Evolutionary conservation across 2,329 filamentous ascomycete genomes (phyloP).

Genomic region (Cladosporium colombiae): DNA sequence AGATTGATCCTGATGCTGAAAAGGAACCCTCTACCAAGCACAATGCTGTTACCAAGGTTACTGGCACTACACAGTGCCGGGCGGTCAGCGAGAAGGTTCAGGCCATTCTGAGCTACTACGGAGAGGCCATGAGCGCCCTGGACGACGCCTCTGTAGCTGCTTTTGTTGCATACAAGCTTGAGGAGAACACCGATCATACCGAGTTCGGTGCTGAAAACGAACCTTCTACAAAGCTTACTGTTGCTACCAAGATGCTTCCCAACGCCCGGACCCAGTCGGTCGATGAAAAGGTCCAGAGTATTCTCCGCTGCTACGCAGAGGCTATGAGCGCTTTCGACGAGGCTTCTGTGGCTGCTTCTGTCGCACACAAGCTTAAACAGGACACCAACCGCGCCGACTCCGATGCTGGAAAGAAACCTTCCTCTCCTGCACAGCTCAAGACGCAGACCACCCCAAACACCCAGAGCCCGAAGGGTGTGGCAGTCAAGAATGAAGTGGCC

Average conservation of each 20-base stretch:
- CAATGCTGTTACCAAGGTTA: neutral
- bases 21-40: neutral
- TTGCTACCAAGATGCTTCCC: neutral
- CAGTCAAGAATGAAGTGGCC: neutral
- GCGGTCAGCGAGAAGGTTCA: neutral
- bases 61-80: neutral
- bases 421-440: neutral
- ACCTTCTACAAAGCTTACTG: neutral
- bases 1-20: neutral
- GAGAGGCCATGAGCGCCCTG: neutral
- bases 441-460: no score
- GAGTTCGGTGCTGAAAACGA: no score
- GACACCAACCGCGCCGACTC: no score
- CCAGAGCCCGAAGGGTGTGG: neutral
- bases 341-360: neutral
- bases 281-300: neutral
- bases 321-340: neutral
- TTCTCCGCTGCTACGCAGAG: neutral
- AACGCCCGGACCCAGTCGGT: neutral
- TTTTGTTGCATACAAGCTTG: neutral
- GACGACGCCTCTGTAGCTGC: neutral
- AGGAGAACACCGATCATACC: neutral
- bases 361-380: neutral
- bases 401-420: neutral
- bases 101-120: neutral